Percentiles rank a stretch among this genome's conserved stretches.
Conservation (phyloP, 257 asterid genomes). For the Hygrophila difformis region DNA sequence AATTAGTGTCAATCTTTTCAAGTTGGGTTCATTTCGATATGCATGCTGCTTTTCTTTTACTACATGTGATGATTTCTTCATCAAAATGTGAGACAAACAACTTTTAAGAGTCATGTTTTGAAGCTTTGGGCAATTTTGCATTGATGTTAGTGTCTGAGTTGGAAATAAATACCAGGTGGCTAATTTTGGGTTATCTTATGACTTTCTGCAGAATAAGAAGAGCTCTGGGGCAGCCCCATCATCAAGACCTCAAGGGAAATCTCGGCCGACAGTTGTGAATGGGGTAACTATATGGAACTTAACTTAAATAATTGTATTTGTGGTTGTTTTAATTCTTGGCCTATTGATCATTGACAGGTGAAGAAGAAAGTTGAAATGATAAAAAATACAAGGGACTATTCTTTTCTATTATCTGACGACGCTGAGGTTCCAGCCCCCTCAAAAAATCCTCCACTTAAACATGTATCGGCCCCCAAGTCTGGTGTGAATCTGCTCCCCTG, state of each 20-base stretch:
- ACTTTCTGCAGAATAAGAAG: conserved; percentile 40
- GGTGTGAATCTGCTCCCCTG: conserved; percentile 43
- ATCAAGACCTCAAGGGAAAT: conserved; percentile 34
- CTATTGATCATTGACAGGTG: conserved; percentile 34
- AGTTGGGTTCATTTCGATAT: too few species aligned
- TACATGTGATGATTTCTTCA: conserved; percentile 2
- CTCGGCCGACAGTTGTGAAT: conserved; percentile 35
- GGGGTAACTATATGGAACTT: conserved; percentile 34
- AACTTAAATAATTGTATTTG: neutral
- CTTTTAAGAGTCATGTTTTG: neutral
- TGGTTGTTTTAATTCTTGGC: conserved; percentile 3
- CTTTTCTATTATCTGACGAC: conserved; percentile 79
- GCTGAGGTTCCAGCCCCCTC: conserved; percentile 53
- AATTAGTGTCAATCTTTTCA: too few species aligned
- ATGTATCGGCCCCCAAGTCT: conserved; percentile 41
- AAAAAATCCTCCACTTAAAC: conserved; percentile 41
- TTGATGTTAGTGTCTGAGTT: too few species aligned
- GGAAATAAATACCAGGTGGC: too few species aligned
- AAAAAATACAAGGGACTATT: conserved; percentile 80
- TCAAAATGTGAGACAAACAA: too few species aligned
- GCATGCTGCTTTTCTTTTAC: too few species aligned
- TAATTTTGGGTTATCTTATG: conserved; percentile 5
- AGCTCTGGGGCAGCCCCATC: conserved; percentile 32
- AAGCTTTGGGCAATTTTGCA: neutral
- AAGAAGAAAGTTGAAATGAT: conserved; percentile 59